These are phyloP conservation scores for Mycena polygramma DNA, from an alignment of 768 basidiomycete genomes.

Conservation along the genomic window DNA sequence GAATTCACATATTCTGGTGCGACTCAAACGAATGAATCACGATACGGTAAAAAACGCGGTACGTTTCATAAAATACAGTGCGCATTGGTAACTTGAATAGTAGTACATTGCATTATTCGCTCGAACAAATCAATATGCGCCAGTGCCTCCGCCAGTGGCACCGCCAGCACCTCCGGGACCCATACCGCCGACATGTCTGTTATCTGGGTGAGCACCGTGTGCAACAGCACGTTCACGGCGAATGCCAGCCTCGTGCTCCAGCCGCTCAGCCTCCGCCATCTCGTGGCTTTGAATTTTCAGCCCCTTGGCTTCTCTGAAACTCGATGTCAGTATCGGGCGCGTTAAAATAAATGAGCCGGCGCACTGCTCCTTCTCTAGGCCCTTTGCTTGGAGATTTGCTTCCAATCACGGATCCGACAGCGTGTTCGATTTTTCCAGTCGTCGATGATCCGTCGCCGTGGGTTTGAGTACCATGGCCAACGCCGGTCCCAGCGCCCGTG, in stretches of 20 bases:
- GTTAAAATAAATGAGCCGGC: not conserved
- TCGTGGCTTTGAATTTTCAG: slow-evolving; percentile 27
- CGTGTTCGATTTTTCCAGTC: slow-evolving; percentile 34
- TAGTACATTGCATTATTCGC: not conserved
- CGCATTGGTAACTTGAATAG: no score
- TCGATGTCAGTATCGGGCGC: not conserved
- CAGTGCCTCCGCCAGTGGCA: not conserved
- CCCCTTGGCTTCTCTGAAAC: slow-evolving; percentile 18
- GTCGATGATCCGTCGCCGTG: slow-evolving; percentile 16
- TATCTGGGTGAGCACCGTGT: slow-evolving; percentile 29
- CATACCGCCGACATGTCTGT: slow-evolving; percentile 21
- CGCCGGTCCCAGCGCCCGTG: not conserved
- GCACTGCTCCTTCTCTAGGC: slow-evolving; percentile 31
- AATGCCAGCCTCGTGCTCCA: slow-evolving; percentile 14
- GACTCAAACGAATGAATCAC: no score
- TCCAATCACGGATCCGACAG: slow-evolving; percentile 21
- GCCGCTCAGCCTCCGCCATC: slow-evolving; percentile 28
- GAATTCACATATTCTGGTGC: no score
- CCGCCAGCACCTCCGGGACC: not conserved
- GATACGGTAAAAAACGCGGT: no score
- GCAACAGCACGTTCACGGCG: slow-evolving; percentile 29
- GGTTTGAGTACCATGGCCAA: not conserved
- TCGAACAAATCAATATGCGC: not conserved
- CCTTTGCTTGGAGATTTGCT: slow-evolving; percentile 30
- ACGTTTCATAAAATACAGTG: no score